Base-by-base conservation (phyloP, 2,329 filamentous ascomycete genomes). In the Claviceps sp. region DNA sequence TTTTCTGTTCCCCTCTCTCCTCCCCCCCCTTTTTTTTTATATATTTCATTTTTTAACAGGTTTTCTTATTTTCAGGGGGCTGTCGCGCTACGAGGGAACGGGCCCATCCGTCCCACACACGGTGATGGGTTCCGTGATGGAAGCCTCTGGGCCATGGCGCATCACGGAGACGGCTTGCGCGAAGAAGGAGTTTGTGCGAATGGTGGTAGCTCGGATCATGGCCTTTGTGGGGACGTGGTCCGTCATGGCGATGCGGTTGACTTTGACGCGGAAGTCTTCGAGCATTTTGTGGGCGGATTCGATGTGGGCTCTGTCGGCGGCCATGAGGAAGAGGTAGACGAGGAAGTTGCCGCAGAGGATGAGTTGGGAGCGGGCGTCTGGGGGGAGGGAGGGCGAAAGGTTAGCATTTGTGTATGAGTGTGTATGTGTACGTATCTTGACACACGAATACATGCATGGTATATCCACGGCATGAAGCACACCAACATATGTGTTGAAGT, bases 321-420 rank as follows among this genome's bases (percentile, higher is more conserved):
- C 70, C 4, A 73, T 61, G 1, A 75, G 62, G 47, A 75, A 75
- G 0, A 75, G 63, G 54, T 73, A 73, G 26, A 74, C 71, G 47
- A 75, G 62, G 50, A 74, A 74, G 56, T 75, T 74, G 16, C 71
- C 70, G 40, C 69, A 71, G 0, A 73, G 61, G 3, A 74, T 73
- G 0, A 75, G 59, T 52, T 75, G 71, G 7, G 70, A 72, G 14
- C 72, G 66, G 14, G 59, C 57, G 52, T 67, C 64, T 62, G 7
- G 30, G 16, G 38, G 14, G 38, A 40, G 6, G 39, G 39, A 3
- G 14, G 37, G 16, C 16, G 26, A 26, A 8, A 1, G 8, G 26
- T 26, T 26, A 26, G 26, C 26, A 26, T 7, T 8, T 26, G 6
- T 26, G 26, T 26, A 6, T 26, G 22, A 3, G 26, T 7, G 2